Evolutionary conservation across 2,329 filamentous ascomycete species (phyloP).

Genomic region (Bipolaris oryzae): DNA sequence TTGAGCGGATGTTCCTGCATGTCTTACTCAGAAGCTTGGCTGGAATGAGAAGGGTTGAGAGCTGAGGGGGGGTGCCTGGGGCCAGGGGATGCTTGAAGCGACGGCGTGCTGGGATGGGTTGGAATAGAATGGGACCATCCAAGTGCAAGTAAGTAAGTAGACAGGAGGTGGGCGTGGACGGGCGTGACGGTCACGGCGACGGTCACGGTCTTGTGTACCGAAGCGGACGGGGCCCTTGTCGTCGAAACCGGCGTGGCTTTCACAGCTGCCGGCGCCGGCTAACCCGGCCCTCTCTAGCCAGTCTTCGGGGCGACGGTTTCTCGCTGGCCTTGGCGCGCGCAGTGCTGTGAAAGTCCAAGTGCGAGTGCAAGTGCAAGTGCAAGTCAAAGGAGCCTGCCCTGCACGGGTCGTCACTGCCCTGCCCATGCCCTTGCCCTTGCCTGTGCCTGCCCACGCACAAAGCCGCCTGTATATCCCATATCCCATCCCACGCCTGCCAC

Average conservation of each 20-base stretch:
- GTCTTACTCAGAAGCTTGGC: constrained; percentile 26
- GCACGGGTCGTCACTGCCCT: constrained; percentile 19
- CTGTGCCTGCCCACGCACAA: constrained; percentile 8
- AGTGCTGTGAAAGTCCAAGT: constrained; percentile 21
- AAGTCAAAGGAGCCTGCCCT: constrained; percentile 21
- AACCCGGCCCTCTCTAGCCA: constrained; percentile 15
- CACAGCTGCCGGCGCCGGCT: constrained; percentile 21
- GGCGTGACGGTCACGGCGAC: no score
- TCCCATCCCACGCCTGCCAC: constrained; percentile 26
- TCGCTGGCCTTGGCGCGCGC: constrained; percentile 26
- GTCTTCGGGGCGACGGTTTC: constrained; percentile 18
- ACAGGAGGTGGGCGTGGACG: no score
- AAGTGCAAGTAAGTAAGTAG: no score
- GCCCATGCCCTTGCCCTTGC: constrained; percentile 3
- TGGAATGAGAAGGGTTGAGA: constrained; percentile 12
- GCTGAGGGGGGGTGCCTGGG: constrained; percentile 7
- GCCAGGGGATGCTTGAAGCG: neutral
- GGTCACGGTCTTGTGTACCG: constrained; percentile 28
- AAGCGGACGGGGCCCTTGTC: constrained; percentile 18
- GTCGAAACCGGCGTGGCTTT: constrained; percentile 31
- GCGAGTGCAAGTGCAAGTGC: constrained; percentile 20
- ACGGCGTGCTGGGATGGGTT: neutral
- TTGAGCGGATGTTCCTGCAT: constrained; percentile 34
- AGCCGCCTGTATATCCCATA: constrained; percentile 11
- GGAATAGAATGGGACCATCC: no score